phyloP scores from a whole-genome alignment of 768 basidiomycete species.

The Hericium coralloides region DNA sequence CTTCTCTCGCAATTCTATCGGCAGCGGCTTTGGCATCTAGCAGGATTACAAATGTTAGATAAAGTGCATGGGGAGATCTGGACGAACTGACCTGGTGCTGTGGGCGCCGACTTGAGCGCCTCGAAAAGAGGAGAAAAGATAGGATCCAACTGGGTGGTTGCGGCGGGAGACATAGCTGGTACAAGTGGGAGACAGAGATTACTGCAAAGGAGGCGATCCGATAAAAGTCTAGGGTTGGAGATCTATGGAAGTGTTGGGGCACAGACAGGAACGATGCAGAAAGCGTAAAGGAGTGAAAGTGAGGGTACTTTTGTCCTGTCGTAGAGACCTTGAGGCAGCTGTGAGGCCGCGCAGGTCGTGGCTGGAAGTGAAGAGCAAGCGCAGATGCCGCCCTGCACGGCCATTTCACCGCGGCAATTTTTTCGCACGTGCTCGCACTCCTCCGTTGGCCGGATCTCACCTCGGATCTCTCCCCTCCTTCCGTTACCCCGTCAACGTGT shows the following conservation, averaged over 20 bases:
- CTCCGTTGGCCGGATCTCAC: too few species aligned
- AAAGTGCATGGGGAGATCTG: background rate
- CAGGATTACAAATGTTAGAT: background rate
- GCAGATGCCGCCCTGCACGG: background rate
- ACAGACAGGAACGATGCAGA: conserved; percentile 1
- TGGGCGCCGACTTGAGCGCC: conserved; percentile 29
- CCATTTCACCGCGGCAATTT: too few species aligned
- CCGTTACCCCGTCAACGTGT: too few species aligned
- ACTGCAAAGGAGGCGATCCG: background rate
- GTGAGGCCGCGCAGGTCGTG: background rate
- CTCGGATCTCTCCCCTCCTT: too few species aligned
- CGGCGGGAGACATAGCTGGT: conserved; percentile 44
- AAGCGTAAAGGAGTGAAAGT: background rate
- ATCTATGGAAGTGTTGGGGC: background rate
- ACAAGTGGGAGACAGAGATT: conserved; percentile 3
- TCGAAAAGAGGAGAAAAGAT: conserved; percentile 34
- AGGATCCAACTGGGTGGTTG: conserved; percentile 34
- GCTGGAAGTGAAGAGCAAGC: background rate
- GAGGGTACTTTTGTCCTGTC: background rate
- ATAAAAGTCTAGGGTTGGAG: conserved; percentile 1
- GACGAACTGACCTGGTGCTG: conserved; percentile 23
- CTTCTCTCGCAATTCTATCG: conserved; percentile 67
- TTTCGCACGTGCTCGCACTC: too few species aligned
- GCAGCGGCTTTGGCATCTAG: conserved; percentile 79
- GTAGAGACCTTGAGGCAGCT: background rate